Base-by-base conservation (phyloP, 768 basidiomycete genomes). In the Boletus fagicola region DNA sequence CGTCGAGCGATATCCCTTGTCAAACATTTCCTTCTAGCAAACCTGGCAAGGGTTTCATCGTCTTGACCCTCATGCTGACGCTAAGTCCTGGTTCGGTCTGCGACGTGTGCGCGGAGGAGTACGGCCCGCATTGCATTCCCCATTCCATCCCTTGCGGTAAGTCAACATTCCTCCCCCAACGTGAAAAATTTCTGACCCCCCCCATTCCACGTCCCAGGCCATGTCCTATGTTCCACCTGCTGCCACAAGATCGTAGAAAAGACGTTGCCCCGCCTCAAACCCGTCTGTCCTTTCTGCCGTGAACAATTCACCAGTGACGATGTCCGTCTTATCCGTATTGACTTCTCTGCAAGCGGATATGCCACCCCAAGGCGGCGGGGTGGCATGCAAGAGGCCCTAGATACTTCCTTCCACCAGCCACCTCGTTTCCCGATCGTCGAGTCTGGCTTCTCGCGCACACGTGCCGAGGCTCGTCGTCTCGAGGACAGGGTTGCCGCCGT, bases 21-120 rank as follows among this genome's bases (percentile, higher is more conserved):
- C 78, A 71, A 65, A 72, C 60, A 63, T 70, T 75, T 74, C 62
- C 64, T 67, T 73, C 66, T 65, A 72, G 68, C 72, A 68, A 70
- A 73, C 72, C 67, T 72, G 71, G 65, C 70, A 70, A 72, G 72
- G 72, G 72, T 70, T 65, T 71, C 61, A 68, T 68, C 68, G 74
- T 68, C 72, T 74, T 72, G 71, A 70, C 69, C 68, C 66, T 69
- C 70, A 92, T 92, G 90, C 83, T 92, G 77, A 87, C 89, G 72
- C 87, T 92, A 69, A 81, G 77, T 77, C 83, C 87, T 74, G 87
- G 87, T 75, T 90, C 87, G 72, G 80, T 85, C 73, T 92, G 90
- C 85, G 90, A 92, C 80, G 90, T 92, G 69, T 92, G 90, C 79
- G 89, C 89, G 68, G 89, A 91, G 76, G 88, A 91, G 78, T 92